Evolutionary conservation across 495 filamentous ascomycete genomes (phyloP), one percentile per base, ranked within the genome.

Genomic region (Hypoxylon trugodes): DNA sequence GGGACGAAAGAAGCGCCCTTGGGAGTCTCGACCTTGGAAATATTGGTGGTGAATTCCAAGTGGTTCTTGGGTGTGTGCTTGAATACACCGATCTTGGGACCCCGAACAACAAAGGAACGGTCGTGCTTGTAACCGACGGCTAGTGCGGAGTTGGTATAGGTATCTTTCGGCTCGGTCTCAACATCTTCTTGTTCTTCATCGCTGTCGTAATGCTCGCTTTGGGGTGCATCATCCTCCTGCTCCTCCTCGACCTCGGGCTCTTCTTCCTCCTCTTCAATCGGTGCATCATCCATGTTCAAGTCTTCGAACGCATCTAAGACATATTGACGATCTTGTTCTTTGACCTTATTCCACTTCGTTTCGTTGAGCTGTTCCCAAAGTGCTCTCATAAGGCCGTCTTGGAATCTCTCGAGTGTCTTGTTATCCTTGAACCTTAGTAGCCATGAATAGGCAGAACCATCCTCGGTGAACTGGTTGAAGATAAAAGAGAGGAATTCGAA

Each of bases 111-210:
- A 56, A 98, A 98, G 1, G 93, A 97, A 21, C 96, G 85, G 68
- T 98, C 96, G 65, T 97, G 89, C 78, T 97, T 98, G 81, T 96
- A 97, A 24, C 96, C 95, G 45, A 98, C 95, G n/a, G 96, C 96
- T 19, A 98, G 82, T 72, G 94, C 91, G 15, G 93, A 96, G 78
- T 98, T 98, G 69, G 92, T 86, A 54, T 95, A 89, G 18, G 89
- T 88, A 73, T 97, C 95, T 54, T 87, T 80, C 33, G 89, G 85
- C 45, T 82, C 79, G 7, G 82, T 85, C 4, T 88, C 84, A 1
- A 90, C 86, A 71, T 97, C 92, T 24, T 98, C 96, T 54, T 91
- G 87, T 10, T 95, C 92, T 61, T 97, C 93, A 50, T 98, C 96
- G 38, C 81, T 88, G 67, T 97, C 95, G 66, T 97, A 96, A 66